Percentiles rank a stretch among this genome's conserved stretches.
Conservation (phyloP, 306 rosid genomes). For the Lablab purpureus region DNA sequence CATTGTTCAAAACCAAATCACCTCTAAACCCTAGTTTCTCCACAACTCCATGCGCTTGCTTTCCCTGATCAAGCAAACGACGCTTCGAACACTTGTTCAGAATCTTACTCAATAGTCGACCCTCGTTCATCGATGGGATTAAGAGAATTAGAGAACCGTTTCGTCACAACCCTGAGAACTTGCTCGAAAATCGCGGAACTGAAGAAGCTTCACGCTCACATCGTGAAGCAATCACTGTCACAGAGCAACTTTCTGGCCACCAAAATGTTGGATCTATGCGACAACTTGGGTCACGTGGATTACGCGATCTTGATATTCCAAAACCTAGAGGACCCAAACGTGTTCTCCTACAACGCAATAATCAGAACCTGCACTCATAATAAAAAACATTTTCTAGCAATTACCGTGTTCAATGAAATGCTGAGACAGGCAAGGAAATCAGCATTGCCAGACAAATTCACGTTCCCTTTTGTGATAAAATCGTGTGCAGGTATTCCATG, state of each 20-base stretch:
- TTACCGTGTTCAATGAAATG: constrained; percentile 64
- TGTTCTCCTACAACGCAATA: constrained; percentile 66
- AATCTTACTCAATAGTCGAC: constrained; percentile 44
- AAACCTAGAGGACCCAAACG: constrained; percentile 63
- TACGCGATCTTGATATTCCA: constrained; percentile 64
- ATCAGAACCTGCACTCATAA: constrained; percentile 69
- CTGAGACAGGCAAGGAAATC: constrained; percentile 36
- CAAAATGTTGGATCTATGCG: constrained; percentile 74
- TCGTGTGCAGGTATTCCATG: constrained; percentile 63
- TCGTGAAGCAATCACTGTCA: constrained; percentile 61
- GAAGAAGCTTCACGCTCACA: constrained; percentile 64
- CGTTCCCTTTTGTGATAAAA: constrained; percentile 75
- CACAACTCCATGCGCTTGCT: constrained; percentile 56
- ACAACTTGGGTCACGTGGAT: constrained; percentile 48
- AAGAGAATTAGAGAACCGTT: constrained; percentile 65
- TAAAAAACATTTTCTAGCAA: constrained; percentile 43
- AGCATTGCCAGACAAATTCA: constrained; percentile 63
- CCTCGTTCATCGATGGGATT: constrained; percentile 56
- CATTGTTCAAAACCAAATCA: constrained; percentile 62
- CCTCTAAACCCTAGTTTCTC: constrained; percentile 52
- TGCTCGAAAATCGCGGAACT: constrained; percentile 47
- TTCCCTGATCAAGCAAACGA: constrained; percentile 52
- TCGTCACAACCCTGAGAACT: constrained; percentile 57
- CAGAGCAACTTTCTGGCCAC: constrained; percentile 79
- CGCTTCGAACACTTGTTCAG: constrained; percentile 59